Evolutionary conservation across 805 yeast species (phyloP), one percentile per base, ranked within the genome.

Genomic region (Kluyveromyces wickerhamii): DNA sequence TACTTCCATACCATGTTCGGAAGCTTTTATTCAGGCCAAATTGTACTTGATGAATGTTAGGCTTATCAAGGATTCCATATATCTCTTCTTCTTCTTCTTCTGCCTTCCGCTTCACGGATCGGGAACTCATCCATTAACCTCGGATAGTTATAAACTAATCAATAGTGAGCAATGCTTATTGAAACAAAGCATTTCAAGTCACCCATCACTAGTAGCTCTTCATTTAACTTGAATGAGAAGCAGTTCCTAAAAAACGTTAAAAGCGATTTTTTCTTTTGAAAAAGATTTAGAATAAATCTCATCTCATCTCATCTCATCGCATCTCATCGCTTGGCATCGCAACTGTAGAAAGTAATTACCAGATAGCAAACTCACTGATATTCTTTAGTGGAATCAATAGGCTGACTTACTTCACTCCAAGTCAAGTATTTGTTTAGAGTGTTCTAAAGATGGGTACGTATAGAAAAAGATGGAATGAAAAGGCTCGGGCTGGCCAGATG

Each of bases 1-100:
- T 72, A 47, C 82, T 81, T 0, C 94, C 92, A 53, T 81, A 87
- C 96, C 96, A 86, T 2, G 96, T 79, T 36, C 75, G 69, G 41
- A 88, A 75, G 39, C 70, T 71, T 44, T 66, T 69, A 14, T 69
- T 66, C 16, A 49, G 16, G 0, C 96, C 96, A 41, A 84, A 72
- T 21, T 67, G 69, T 7, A 89, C 83, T 17, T 69, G 55, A 6
- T 54, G 58, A 27, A 88, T 77, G 62, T 88, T 88, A 10, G 83
- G 66, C 36, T 61, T 54, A 28, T 73, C 69, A 22, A 79, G 49
- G 1, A 76, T 67, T 9, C 89, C 94, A 48, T 83, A 82, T 5
- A 53, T 29, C 9, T 49, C 69, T 5, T 64, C 64, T 17, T 59
- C 62, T 13, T 51, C 61, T 31, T 54, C 54, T 30, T 44, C 38